phyloP scores from a whole-genome alignment of 2,329 filamentous ascomycete species.

The Aureobasidium sp. region DNA sequence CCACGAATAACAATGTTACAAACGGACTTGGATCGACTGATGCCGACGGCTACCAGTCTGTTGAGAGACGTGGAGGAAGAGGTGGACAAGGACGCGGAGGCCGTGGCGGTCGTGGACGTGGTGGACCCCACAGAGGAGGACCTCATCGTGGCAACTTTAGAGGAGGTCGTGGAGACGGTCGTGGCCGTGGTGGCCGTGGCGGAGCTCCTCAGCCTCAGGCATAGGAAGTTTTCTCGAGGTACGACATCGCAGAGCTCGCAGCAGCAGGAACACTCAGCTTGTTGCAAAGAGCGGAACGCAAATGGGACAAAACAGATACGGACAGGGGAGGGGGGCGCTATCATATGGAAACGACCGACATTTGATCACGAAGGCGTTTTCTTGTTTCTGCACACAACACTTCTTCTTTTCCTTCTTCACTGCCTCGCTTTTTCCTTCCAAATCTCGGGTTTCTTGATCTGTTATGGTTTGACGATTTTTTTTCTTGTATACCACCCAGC shows the following conservation, averaged over 20 bases:
- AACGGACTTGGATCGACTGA: conserved; percentile 31
- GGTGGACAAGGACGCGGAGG: conserved; percentile 34
- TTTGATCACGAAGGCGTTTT: conserved; percentile 13
- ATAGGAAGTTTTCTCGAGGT: conserved; percentile 8
- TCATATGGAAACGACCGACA: conserved; percentile 12
- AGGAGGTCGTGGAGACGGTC: conserved; percentile 26
- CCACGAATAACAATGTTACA: conserved; percentile 22
- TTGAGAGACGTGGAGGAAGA: conserved; percentile 33
- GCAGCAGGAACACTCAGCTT: background rate
- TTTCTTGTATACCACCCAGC: background rate
- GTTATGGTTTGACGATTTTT: no score
- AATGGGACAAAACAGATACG: background rate
- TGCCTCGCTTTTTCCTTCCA: no score
- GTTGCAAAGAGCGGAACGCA: background rate
- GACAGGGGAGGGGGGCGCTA: conserved; percentile 5
- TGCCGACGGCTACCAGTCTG: conserved; percentile 66
- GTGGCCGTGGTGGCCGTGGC: conserved; percentile 36
- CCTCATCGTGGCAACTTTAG: conserved; percentile 25
- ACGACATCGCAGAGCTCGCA: background rate
- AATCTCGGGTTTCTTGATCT: no score
- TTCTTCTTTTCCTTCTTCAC: background rate
- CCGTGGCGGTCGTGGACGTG: conserved; percentile 34
- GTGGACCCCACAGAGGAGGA: conserved; percentile 26
- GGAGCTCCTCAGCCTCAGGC: conserved; percentile 4
- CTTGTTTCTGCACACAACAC: conserved; percentile 2